phyloP scores from a whole-genome alignment of 495 filamentous ascomycete species.

The Aspergillus diversus region DNA sequence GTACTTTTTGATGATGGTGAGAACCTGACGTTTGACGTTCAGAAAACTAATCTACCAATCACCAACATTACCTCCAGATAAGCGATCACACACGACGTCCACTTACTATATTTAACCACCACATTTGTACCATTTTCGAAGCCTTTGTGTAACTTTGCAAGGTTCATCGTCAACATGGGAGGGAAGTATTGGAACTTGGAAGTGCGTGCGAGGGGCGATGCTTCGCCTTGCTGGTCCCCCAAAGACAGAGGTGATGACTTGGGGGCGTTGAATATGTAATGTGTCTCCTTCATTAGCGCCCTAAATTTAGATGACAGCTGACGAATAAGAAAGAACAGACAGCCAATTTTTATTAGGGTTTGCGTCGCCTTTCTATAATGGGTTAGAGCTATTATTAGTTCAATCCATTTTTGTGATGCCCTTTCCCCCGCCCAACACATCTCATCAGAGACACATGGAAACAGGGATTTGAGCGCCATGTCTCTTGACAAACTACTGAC shows the following conservation, averaged over 20 bases:
- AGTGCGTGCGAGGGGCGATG: too few species aligned
- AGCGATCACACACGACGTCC: background rate
- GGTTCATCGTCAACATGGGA: background rate
- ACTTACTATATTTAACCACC: background rate
- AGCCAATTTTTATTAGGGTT: conserved; percentile 1
- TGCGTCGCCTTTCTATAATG: background rate
- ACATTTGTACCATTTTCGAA: background rate
- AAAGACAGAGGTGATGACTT: too few species aligned
- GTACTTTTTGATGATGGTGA: background rate
- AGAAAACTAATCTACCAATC: background rate
- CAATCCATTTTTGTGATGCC: background rate
- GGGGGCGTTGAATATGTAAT: background rate
- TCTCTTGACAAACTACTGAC: background rate
- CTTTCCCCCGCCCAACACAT: background rate
- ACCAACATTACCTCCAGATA: background rate
- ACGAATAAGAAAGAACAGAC: background rate
- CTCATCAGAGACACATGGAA: background rate
- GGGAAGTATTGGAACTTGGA: too few species aligned
- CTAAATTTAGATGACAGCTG: conserved; percentile 9
- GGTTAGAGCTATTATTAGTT: background rate
- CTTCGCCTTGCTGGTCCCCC: too few species aligned
- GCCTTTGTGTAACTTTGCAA: too few species aligned
- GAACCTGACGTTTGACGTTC: background rate
- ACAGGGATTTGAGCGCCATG: background rate
- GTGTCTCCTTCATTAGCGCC: background rate